Percentiles rank a stretch among this genome's conserved stretches.
phyloP scores from a whole-genome alignment of 2,329 filamentous ascomycete species.

The Pestalotiopsis sp. region DNA sequence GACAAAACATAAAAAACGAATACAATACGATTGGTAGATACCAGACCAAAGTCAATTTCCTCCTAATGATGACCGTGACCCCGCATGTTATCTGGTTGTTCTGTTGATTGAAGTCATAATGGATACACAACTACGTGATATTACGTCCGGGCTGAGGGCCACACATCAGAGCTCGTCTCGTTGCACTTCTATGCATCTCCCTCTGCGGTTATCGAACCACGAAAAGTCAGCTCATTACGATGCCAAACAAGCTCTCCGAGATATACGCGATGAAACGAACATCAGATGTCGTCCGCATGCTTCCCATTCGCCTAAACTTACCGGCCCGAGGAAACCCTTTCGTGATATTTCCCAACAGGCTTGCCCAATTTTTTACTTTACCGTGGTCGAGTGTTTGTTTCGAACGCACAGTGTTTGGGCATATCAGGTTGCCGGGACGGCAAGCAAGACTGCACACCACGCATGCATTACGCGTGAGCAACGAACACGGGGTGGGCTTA shows the following conservation, averaged over 20 bases:
- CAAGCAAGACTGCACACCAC: neutral
- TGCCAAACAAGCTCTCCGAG: neutral
- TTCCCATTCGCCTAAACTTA: neutral
- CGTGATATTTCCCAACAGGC: neutral
- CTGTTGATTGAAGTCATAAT: neutral
- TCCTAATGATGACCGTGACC: neutral
- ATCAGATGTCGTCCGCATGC: neutral
- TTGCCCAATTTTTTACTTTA: neutral
- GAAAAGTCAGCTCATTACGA: too few species aligned
- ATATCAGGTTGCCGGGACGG: neutral
- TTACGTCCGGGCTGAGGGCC: neutral
- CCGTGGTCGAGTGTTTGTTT: neutral
- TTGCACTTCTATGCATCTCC: neutral
- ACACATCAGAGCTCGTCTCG: neutral
- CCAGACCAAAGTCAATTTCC: neutral
- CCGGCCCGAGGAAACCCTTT: neutral
- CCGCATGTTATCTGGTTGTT: neutral
- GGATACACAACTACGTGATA: neutral
- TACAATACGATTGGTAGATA: neutral
- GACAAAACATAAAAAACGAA: neutral
- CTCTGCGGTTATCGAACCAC: neutral
- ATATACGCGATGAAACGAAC: neutral
- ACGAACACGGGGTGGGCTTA: neutral
- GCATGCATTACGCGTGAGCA: neutral
- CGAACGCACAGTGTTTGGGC: neutral